phyloP scores from a whole-genome alignment of 177 flowering plant species.

The Vitis hybrid region DNA sequence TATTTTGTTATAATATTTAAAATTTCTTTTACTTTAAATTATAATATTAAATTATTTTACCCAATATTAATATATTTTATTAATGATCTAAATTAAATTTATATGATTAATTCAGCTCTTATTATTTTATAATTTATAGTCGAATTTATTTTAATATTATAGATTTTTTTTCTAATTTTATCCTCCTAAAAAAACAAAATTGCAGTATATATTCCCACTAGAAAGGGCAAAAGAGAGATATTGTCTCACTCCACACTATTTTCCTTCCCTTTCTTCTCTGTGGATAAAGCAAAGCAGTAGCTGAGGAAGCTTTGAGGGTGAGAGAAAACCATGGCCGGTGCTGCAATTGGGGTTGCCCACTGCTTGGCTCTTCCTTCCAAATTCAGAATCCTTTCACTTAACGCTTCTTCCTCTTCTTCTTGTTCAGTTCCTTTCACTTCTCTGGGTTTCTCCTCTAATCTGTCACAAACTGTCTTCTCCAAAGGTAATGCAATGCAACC shows the following conservation, averaged over 20 bases:
- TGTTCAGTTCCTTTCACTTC: neutral
- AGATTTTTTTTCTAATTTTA: too few relatives aligned
- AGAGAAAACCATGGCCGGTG: conserved; percentile 39
- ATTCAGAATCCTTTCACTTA: conserved; percentile 40
- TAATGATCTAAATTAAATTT: too few relatives aligned
- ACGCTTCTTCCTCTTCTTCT: conserved; percentile 15
- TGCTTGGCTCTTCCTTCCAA: conserved; percentile 43
- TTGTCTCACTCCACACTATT: too few relatives aligned
- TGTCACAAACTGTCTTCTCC: conserved; percentile 33
- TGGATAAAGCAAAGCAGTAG: neutral
- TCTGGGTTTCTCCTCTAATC: neutral
- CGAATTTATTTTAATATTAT: too few relatives aligned
- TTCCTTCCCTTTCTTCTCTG: neutral
- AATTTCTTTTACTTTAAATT: too few relatives aligned
- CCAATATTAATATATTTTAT: too few relatives aligned
- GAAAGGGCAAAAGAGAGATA: neutral
- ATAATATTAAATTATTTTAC: too few relatives aligned
- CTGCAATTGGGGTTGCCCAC: conserved; percentile 31
- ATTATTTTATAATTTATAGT: too few relatives aligned
- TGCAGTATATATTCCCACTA: neutral
- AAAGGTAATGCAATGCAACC: conserved; percentile 28
- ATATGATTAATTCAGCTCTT: too few relatives aligned
- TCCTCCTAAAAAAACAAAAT: too few relatives aligned
- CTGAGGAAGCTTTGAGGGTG: conserved; percentile 10
- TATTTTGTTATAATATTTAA: too few relatives aligned